Evolutionary conservation across 2,329 filamentous ascomycete species (phyloP).

Genomic region (Chrysoporthe puriensis): DNA sequence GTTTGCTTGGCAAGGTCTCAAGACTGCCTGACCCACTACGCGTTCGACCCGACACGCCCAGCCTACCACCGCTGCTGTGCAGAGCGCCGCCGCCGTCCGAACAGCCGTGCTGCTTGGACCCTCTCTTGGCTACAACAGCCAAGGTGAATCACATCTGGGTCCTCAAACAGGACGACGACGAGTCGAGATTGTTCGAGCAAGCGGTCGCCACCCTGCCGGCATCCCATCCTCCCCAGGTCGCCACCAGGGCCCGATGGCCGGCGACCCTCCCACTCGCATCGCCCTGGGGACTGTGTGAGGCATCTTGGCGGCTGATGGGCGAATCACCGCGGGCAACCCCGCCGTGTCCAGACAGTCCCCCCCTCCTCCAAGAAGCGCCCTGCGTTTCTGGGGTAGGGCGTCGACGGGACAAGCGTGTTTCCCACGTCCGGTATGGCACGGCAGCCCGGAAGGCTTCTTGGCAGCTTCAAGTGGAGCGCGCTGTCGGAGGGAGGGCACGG

Average conservation of each 20-base stretch:
- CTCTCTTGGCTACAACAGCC: conserved; percentile 31
- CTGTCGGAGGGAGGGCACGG: conserved; percentile 13
- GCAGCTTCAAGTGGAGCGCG: conserved; percentile 19
- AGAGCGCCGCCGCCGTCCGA: conserved; percentile 12
- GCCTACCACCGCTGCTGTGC: conserved; percentile 30
- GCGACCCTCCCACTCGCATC: conserved; percentile 33
- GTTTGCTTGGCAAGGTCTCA: conserved; percentile 43
- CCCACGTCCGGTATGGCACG: conserved; percentile 17
- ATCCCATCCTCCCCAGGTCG: background rate
- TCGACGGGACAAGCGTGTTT: conserved; percentile 13
- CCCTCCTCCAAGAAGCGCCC: background rate
- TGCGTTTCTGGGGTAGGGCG: background rate
- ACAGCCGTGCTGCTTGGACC: conserved; percentile 36
- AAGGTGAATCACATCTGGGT: conserved; percentile 22
- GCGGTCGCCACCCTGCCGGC: conserved; percentile 2
- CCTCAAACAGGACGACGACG: conserved; percentile 20
- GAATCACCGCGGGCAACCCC: conserved; percentile 2
- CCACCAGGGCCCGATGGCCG: conserved; percentile 10
- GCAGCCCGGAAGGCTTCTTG: conserved; percentile 20
- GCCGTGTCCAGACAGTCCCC: conserved; percentile 2
- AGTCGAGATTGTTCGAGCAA: background rate
- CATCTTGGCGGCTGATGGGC: conserved; percentile 28
- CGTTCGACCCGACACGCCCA: conserved; percentile 30
- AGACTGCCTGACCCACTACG: conserved; percentile 38
- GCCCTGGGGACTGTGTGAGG: conserved; percentile 24